Conservation (phyloP, 345 rosid genomes). For the Crucihimalaya himalaica region DNA sequence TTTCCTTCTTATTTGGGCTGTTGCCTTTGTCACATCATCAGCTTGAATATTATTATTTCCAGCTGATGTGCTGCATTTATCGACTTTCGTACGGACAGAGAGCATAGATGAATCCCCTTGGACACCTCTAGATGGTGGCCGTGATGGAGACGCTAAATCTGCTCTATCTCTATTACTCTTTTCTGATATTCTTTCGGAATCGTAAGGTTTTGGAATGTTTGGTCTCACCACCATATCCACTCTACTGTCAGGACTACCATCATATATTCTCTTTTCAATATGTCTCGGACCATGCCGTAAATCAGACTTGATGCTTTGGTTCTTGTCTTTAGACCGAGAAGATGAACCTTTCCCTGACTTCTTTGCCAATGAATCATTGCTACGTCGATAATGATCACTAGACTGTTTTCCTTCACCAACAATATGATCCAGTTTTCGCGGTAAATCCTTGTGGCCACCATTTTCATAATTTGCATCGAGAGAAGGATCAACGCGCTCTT, state of each 20-base stretch:
- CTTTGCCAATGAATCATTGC: slow-evolving; percentile 48
- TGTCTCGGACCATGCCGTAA: slow-evolving; percentile 52
- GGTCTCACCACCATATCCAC: slow-evolving; percentile 48
- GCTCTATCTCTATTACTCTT: slow-evolving; percentile 37
- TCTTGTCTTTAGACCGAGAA: slow-evolving; percentile 68
- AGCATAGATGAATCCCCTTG: slow-evolving; percentile 38
- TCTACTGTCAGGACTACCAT: slow-evolving; percentile 49
- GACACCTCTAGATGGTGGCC: slow-evolving; percentile 39
- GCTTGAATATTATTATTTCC: slow-evolving; percentile 26
- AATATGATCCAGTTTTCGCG: slow-evolving; percentile 44
- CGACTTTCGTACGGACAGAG: slow-evolving; percentile 32
- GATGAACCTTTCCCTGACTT: slow-evolving; percentile 70
- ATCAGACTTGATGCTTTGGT: slow-evolving; percentile 50
- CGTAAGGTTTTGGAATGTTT: slow-evolving; percentile 43
- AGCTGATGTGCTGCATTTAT: slow-evolving; percentile 37
- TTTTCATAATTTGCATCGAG: slow-evolving; percentile 47
- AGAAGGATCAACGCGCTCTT: slow-evolving; percentile 47
- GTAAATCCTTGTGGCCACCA: slow-evolving; percentile 48
- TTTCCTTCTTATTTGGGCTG: slow-evolving; percentile 35
- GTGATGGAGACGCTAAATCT: slow-evolving; percentile 39
- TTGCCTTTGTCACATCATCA: slow-evolving; percentile 38
- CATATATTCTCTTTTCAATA: slow-evolving; percentile 51
- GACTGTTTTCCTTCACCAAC: slow-evolving; percentile 50
- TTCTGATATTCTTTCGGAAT: slow-evolving; percentile 41
- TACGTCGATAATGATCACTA: slow-evolving; percentile 46